These are phyloP conservation scores for Amylocarpus encephaloides DNA, from an alignment of 2,329 filamentous ascomycete genomes.

Conservation along the genomic window DNA sequence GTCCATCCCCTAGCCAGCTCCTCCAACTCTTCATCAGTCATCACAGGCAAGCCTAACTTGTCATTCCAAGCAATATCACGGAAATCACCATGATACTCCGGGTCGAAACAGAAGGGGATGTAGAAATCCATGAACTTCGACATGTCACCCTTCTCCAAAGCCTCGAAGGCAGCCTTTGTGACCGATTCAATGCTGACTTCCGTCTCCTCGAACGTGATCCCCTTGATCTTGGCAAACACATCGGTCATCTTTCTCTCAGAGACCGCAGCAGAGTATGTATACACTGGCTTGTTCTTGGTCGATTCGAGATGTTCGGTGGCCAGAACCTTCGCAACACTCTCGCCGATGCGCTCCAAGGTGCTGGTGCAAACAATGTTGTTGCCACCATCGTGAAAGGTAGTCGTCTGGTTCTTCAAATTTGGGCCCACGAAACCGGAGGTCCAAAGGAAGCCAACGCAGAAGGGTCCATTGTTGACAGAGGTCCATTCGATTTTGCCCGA, in stretches of 20 bases:
- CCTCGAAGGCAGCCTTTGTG: conserved; percentile 8
- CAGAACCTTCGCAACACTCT: conserved; percentile 11
- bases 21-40: conserved; percentile 27
- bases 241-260: conserved; percentile 11
- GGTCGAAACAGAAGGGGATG: conserved; percentile 26
- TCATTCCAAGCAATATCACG: conserved; percentile 41
- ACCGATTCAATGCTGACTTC: conserved; percentile 6
- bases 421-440: conserved; percentile 13
- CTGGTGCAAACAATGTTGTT: conserved; percentile 9
- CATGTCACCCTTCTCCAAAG: conserved; percentile 6
- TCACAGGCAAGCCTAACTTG: conserved; percentile 65
- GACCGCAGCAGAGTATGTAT: conserved; percentile 11
- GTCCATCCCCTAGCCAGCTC: background rate
- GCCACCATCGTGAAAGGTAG: conserved; percentile 10
- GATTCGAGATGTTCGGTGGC: conserved; percentile 2
- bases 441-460: conserved; percentile 6
- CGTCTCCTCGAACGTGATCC: conserved; percentile 4
- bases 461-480: conserved; percentile 14
- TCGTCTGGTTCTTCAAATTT: conserved; percentile 2
- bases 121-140: conserved; percentile 18
- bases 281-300: conserved; percentile 3
- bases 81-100: conserved; percentile 31
- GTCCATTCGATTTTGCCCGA: conserved; percentile 11
- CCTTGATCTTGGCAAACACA: conserved; percentile 11
- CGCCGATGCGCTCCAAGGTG: conserved; percentile 13